These are phyloP conservation scores for Xylaria nigripes DNA, from an alignment of 495 filamentous ascomycete species.

Conservation along the genomic window DNA sequence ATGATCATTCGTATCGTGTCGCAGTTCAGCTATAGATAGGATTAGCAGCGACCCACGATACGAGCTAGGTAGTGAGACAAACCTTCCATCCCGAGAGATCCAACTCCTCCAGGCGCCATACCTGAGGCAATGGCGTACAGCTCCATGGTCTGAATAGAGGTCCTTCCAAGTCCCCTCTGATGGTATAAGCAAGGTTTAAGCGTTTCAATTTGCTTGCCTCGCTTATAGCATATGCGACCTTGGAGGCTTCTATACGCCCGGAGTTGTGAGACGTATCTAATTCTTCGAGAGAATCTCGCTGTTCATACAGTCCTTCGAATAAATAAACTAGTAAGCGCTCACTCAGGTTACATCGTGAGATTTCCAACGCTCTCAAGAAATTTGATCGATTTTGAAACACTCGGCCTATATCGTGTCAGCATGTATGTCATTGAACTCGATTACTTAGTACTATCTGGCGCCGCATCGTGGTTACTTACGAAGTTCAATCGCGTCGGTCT, in stretches of 20 bases:
- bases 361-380: conserved; percentile 64
- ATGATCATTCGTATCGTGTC: conserved; percentile 53
- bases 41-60: neutral
- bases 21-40: conserved; percentile 36
- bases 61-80: neutral
- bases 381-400: conserved; percentile 19
- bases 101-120: conserved; percentile 71
- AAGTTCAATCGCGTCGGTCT: conserved; percentile 62
- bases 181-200: conserved; percentile 21
- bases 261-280: conserved; percentile 72
- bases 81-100: conserved; percentile 56
- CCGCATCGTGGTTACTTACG: conserved; percentile 17
- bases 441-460: neutral
- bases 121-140: conserved; percentile 35
- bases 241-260: conserved; percentile 58
- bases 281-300: conserved; percentile 65
- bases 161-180: conserved; percentile 18
- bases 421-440: neutral
- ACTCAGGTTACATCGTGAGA: conserved; percentile 67
- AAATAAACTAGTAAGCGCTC: conserved; percentile 49
- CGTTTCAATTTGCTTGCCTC: conserved; percentile 14
- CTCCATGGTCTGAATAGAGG: conserved; percentile 24
- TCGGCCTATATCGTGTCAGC: conserved; percentile 14
- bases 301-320: conserved; percentile 50
- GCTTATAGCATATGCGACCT: conserved; percentile 37